Evolutionary conservation across 768 basidiomycete genomes (phyloP), one percentile per base, ranked within the genome.

Genomic region (Antrodiella citrinella): DNA sequence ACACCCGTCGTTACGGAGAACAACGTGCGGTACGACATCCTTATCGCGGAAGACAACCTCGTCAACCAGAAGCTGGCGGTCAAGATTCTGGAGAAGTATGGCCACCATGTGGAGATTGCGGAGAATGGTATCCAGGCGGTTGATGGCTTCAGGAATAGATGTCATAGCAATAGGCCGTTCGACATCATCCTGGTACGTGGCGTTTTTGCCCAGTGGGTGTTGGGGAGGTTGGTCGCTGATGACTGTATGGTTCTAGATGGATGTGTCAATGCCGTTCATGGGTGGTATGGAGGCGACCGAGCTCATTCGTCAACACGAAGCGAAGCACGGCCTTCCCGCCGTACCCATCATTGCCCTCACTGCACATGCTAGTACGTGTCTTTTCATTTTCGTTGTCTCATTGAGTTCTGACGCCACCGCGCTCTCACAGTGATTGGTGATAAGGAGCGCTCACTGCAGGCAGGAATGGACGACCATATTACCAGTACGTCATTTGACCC

Each of bases 201-300:
- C n/a, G n/a, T n/a, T n/a, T n/a, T n/a, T n/a, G n/a, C n/a, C n/a
- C n/a, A n/a, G n/a, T n/a, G n/a, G n/a, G n/a, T 35, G 30, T 75
- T 23, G 20, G 2, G 30, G 11, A 21, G 20, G 22, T 12, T 40
- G 9, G 10, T 18, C n/a, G 18, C 22, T 42, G 22, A 43, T 43
- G 15, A n/a, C 22, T 35, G 44, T 12, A 26, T 4, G 45, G 11
- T 46, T 47, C 13, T 53, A 95, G 89, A 97, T 97, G 95, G 94
- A 97, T 60, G 86, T 96, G 12, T 96, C 93, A 10, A 94, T 95
- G 91, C 91, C 93, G 4, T 86, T 94, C 68, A 97, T 98, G 91
- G 93, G 94, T 45, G 94, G 95, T 55, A 91, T 95, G 84, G 94
- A 99, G 67, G 91, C 95, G 1, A 99, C 96, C 0, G 86, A 92